Base-by-base conservation (phyloP, 176 grass and related monocot genomes). In the Triticum monococcum region DNA sequence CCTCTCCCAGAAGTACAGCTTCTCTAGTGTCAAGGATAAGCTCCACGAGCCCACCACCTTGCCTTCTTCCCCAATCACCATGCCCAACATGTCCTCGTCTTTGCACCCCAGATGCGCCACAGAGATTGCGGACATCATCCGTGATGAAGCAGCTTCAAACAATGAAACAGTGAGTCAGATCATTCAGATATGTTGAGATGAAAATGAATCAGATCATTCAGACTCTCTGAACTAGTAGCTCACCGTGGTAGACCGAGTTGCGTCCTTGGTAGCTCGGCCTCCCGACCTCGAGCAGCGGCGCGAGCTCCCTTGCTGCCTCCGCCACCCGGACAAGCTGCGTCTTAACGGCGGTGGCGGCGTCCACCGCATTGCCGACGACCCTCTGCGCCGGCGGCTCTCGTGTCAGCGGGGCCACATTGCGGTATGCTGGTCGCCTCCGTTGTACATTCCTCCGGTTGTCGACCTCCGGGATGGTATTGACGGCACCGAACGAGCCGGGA, bases 1-100 rank as follows among this genome's bases (percentile, higher is more conserved):
- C 83, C 81, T 97, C 87, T 99, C 97, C 97, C 97, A 99, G 63
- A 94, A 88, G 84, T 93, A 96, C 64, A 99, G 87, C 83, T 93
- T 99, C 67, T 97, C 90, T 4, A 99, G 76, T 26, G 85, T 92
- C 33, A 64, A 93, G 79, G 92, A 92, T 57, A 99, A 73, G 81
- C 79, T 84, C 75, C 8, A 71, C 4, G 81, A 59, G 36, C 67
- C 86, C 33, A 36, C 59, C 79, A 76, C 52, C 80, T 90, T 93
- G 24, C 81, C 88, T 64, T 83, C 83, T 81, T 84, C 78, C 1
- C 46, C 48, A 22, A 77, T 28, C 81, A 85, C 87, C 18, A 92
- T 82, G 76, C 87, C 88, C 57, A 90, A 45, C 22, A 91, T 54
- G 25, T 89, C 93, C 69, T 68, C 84, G 36, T 61, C 80, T 68